Base-by-base conservation (phyloP, 345 rosid genomes). In the Citrus inodora region DNA sequence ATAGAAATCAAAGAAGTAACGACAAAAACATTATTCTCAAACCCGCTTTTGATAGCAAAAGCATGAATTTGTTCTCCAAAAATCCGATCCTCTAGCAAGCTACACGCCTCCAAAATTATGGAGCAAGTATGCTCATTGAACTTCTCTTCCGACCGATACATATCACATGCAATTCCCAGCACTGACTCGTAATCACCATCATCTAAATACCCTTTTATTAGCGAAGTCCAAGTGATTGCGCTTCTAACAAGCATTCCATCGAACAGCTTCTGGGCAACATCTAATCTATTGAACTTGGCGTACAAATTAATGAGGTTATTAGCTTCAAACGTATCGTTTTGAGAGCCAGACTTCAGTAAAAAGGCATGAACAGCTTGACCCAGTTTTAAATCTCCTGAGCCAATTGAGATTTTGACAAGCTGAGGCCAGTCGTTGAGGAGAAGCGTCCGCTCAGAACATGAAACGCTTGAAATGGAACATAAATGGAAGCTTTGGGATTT, bases 121-220 rank as follows among this genome's bases (percentile, higher is more conserved):
- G 81, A 76, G 63, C 86, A 83, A 76, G 84, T 81, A 65, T 83
- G 86, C 79, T 85, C 82, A 38, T 83, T 83, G 67, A 83, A 76
- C 67, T 25, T 79, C 76, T 83, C 84, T 53, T 81, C 84, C 7
- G 5, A 53, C 35, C 67, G n/a, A 80, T 25, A 48, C 86, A 83
- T 83, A 17, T 76, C 77, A 9, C 19, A 14, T 2, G 70, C 70
- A 67, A 74, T 59, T 35, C 42, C 13, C 62, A 80, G 77, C 40
- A 65, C 75, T 21, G 81, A 73, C 25, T 60, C 68, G 9, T 32
- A 62, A 64, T 83, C 86, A 16, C 63, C 80, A 81, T 65, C 75
- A 67, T 85, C 79, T 22, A 79, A 48, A 66, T 68, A 81, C 16
- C 86, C 88, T 71, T 79, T 86, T 1, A 83, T 73, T 40, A 86